Conservation (phyloP, 345 rosid genomes). For the Salix dunnii region DNA sequence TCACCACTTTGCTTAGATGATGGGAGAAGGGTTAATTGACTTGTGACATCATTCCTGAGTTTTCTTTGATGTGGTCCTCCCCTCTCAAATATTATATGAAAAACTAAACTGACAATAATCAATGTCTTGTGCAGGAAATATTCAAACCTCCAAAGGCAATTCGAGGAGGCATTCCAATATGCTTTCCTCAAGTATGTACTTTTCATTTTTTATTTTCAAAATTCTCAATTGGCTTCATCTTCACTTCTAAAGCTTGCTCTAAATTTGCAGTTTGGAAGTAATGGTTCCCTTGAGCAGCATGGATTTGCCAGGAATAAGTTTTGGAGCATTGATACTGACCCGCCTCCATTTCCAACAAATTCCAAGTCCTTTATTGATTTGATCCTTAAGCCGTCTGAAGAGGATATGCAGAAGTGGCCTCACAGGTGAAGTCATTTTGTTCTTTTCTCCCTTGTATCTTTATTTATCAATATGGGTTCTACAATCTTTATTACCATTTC, state of each 20-base stretch:
- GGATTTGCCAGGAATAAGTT: conserved; percentile 91
- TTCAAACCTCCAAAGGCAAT: conserved; percentile 84
- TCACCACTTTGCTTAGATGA: background rate
- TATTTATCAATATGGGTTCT: background rate
- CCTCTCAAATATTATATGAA: background rate
- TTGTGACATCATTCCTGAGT: background rate
- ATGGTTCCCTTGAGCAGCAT: conserved; percentile 68
- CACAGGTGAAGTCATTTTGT: conserved; percentile 47
- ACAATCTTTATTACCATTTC: background rate
- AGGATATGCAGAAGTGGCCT: conserved; percentile 82
- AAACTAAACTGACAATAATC: background rate
- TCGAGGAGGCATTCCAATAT: conserved; percentile 93
- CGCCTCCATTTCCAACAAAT: conserved; percentile 65
- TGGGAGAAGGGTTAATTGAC: background rate
- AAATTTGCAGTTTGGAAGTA: conserved; percentile 61
- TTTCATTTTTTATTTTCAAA: conserved; percentile 10
- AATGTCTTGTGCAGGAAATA: conserved; percentile 49
- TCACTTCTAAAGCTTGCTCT: conserved; percentile 5
- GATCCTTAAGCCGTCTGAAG: conserved; percentile 78
- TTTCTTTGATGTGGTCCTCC: background rate
- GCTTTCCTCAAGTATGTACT: conserved; percentile 82
- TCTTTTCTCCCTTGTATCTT: background rate
- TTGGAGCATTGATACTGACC: conserved; percentile 73
- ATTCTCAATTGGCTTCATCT: conserved; percentile 19
- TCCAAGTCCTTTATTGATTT: conserved; percentile 61